Conservation (phyloP, 208 protist genomes). For the Crithidia acanthocephali region DNA sequence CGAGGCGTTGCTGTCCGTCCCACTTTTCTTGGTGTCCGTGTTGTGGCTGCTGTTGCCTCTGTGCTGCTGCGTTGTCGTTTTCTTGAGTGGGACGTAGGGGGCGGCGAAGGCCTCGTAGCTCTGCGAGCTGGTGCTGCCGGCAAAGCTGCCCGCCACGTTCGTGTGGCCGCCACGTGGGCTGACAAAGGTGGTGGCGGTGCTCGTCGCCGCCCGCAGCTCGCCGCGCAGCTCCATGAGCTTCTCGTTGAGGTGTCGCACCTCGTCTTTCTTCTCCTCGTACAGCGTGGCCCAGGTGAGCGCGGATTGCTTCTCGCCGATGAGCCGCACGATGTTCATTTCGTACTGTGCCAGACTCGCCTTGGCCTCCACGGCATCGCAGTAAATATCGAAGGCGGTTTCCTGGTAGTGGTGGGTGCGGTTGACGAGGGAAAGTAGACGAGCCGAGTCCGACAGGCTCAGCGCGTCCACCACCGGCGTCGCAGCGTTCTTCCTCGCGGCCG, state of each 20-base stretch:
- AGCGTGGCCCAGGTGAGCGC: slow-evolving; percentile 41
- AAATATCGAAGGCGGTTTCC: slow-evolving; percentile 7
- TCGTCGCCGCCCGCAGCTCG: slow-evolving; percentile 23
- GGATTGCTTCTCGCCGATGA: slow-evolving; percentile 37
- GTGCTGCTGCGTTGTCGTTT: background rate
- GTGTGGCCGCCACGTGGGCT: background rate
- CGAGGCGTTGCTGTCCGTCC: too few relatives aligned
- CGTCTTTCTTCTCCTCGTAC: slow-evolving; percentile 47
- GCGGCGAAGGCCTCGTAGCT: slow-evolving; percentile 55
- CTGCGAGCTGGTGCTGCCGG: slow-evolving; percentile 25
- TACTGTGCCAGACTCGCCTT: slow-evolving; percentile 34
- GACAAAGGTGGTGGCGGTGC: background rate
- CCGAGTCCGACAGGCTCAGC: slow-evolving; percentile 14
- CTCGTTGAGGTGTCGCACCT: slow-evolving; percentile 49
- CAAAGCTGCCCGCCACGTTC: background rate
- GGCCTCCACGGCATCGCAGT: slow-evolving; percentile 2
- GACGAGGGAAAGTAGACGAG: slow-evolving; percentile 22
- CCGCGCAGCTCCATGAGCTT: slow-evolving; percentile 35
- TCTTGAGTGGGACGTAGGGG: slow-evolving; percentile 55
- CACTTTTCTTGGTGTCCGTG: background rate
- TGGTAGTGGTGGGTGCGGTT: slow-evolving; percentile 3
- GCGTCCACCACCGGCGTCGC: background rate
- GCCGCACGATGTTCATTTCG: slow-evolving; percentile 38
- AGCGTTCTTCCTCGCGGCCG: background rate
- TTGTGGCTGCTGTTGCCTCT: background rate